phyloP scores from a whole-genome alignment of 2,329 filamentous ascomycete genomes.

The Fusarium circinatum region DNA sequence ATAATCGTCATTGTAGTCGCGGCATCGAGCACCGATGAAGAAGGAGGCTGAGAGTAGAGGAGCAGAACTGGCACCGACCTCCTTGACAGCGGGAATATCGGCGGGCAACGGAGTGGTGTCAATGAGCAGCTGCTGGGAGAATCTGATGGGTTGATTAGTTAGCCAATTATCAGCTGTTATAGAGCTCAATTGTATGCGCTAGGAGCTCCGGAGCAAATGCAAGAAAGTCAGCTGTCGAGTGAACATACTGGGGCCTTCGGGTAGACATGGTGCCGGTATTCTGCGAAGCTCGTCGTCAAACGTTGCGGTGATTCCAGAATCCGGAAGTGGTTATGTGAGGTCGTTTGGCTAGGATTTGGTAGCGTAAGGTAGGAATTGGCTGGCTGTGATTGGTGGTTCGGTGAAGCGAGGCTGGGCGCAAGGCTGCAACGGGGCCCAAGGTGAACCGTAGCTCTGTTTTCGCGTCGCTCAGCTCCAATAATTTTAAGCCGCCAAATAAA shows the following conservation, averaged over 20 bases:
- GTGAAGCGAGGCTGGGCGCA: constrained; percentile 47
- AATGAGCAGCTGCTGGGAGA: constrained; percentile 92
- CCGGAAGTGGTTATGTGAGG: constrained; percentile 43
- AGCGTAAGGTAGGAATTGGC: constrained; percentile 55
- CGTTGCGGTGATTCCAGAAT: constrained; percentile 44
- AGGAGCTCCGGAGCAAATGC: not conserved
- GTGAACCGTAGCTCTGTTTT: constrained; percentile 41
- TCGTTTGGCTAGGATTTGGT: constrained; percentile 48
- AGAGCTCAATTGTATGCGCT: constrained; percentile 37
- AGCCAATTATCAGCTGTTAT: constrained; percentile 34
- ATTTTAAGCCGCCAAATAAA: constrained; percentile 43
- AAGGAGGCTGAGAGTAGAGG: constrained; percentile 91
- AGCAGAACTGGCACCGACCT: constrained; percentile 92
- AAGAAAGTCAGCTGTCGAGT: not conserved
- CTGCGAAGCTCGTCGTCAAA: constrained; percentile 44
- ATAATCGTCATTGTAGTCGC: constrained; percentile 96
- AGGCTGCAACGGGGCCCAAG: constrained; percentile 27
- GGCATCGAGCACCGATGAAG: constrained; percentile 97
- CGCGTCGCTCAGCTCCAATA: constrained; percentile 44
- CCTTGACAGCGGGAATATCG: constrained; percentile 89
- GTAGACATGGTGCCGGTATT: constrained; percentile 52
- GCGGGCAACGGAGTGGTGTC: constrained; percentile 96
- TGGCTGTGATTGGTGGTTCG: constrained; percentile 49
- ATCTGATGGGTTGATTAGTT: constrained; percentile 67
- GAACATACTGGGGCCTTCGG: constrained; percentile 56